Evolutionary conservation across 2,329 filamentous ascomycete genomes (phyloP).

Genomic region (Dryadomyces quercivorus): DNA sequence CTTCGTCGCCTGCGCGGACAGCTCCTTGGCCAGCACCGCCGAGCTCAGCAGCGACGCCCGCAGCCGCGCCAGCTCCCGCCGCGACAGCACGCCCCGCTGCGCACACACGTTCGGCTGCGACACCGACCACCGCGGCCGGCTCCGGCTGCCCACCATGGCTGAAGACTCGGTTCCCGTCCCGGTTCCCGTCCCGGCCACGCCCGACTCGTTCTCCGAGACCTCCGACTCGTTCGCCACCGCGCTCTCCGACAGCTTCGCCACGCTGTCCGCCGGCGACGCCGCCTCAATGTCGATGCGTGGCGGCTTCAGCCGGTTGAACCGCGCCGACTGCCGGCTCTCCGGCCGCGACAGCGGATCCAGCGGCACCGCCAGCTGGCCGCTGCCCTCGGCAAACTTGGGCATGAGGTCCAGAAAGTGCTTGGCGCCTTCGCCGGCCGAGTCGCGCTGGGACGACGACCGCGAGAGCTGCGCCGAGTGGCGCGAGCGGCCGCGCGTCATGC

Average conservation of each 20-base stretch:
- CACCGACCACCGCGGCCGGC: conserved; percentile 16
- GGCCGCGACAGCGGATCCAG: conserved; percentile 16
- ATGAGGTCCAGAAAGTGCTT: conserved; percentile 38
- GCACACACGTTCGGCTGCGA: conserved; percentile 3
- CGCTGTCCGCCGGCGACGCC: conserved; percentile 25
- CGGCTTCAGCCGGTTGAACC: conserved; percentile 36
- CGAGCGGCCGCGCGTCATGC: conserved; percentile 23
- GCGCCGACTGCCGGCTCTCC: conserved; percentile 28
- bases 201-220: conserved; percentile 7
- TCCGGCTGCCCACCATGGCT: conserved; percentile 5
- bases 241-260: not conserved
- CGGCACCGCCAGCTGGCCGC: not conserved
- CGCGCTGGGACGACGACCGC: conserved; percentile 17
- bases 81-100: conserved; percentile 15
- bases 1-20: conserved; percentile 29
- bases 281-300: conserved; percentile 34
- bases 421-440: not conserved
- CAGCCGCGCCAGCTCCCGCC: conserved; percentile 69
- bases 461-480: conserved; percentile 20
- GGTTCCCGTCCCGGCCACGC: no score
- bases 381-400: conserved; percentile 30
- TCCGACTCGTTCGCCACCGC: not conserved
- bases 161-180: not conserved
- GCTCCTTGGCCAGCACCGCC: conserved; percentile 81
- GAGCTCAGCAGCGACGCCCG: conserved; percentile 66